Base-by-base conservation (phyloP, 257 asterid species). In the Solanum paucissectum region DNA sequence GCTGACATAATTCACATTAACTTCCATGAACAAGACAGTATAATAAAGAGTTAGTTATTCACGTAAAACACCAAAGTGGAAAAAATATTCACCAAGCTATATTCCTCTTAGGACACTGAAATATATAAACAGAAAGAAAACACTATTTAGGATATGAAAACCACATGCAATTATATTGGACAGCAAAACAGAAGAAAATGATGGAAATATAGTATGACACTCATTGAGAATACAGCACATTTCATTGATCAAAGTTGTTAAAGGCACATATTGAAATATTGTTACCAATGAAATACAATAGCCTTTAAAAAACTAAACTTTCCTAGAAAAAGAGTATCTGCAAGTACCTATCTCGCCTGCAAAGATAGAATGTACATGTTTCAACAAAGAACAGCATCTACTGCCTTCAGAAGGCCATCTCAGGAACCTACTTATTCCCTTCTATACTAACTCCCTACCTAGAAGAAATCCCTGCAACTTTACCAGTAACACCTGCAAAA, bases 311-410 rank as follows among this genome's bases (percentile, higher is more conserved):
- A 62, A 52, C 90, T 64, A 83, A 89, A 84, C 84, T 87, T 88
- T 87, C 90, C 92, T 84, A 87, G 90, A 89, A 88, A 88, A 91
- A 88, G 86, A 87, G 90, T 88, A 88, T 89, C 88, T 81, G 88
- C 90, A 46, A 89, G 86, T 89, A 91, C 91, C 92, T 89, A 87
- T 90, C 92, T 91, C 90, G 89, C 77, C 62, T 25, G 87, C 89
- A 68, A 89, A 89, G 90, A 92, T 88, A 90, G 93, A 91, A 93
- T 92, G 90, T 93, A 94, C 94, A 93, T 88, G 68, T 92, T 88
- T 88, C 88, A 88, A 89, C 90, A 89, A 89, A 88, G 90, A 86
- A 91, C 91, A 88, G 73, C 87, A 87, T 81, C 89, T 89, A 89
- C 87, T 88, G 95, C 90, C 86, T 75, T 89, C 58, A 83, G 76